These are phyloP conservation scores for Leishmania aethiopica DNA, from an alignment of 208 protist species.

Conservation along the genomic window DNA sequence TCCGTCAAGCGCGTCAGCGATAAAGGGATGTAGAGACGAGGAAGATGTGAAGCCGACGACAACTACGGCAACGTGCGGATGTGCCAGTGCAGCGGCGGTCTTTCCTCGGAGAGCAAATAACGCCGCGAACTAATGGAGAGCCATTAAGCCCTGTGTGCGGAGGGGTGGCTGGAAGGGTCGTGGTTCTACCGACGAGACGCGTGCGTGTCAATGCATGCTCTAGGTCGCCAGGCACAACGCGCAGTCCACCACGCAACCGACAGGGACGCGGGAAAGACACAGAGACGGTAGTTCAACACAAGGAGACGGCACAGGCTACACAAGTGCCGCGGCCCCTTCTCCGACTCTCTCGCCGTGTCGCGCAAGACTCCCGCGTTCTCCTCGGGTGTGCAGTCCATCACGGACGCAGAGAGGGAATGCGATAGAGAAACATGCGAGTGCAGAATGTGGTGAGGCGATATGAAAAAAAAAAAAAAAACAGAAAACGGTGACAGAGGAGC, in stretches of 20 bases:
- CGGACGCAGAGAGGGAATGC: neutral
- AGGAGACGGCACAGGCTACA: neutral
- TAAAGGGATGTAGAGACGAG: neutral
- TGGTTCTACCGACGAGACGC: neutral
- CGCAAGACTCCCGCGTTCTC: too few species aligned
- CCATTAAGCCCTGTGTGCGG: neutral
- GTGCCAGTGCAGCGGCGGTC: neutral
- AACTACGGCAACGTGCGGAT: neutral
- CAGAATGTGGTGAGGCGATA: neutral
- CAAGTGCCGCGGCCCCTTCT: neutral
- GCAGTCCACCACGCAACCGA: too few species aligned
- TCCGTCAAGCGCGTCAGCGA: neutral
- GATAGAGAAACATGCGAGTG: neutral
- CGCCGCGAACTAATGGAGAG: neutral
- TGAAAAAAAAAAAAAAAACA: neutral
- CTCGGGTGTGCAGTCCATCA: neutral
- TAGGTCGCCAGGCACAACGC: neutral
- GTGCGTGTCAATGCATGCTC: neutral
- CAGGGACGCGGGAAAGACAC: neutral
- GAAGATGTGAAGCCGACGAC: neutral
- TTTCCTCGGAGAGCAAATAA: neutral
- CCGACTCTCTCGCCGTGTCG: neutral
- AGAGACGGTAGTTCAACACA: neutral
- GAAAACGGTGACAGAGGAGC: neutral
- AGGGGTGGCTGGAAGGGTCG: neutral